Base-by-base conservation (phyloP, 306 rosid species). In the Prinsepia uniflora region DNA sequence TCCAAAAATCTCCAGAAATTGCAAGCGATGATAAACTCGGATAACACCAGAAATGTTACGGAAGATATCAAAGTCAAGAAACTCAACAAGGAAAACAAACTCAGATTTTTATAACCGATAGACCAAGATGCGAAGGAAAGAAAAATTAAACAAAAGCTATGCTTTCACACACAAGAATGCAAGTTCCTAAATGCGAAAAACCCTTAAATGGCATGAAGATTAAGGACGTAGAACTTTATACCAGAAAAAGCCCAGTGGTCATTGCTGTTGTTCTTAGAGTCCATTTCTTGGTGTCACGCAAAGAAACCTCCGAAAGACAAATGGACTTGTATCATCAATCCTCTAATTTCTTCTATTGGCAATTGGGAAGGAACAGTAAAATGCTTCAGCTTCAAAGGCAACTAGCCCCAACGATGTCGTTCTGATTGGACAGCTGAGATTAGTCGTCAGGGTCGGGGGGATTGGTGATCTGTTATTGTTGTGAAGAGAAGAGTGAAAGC, bases 221-320 rank as follows among this genome's bases (percentile, higher is more conserved):
- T 44, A 7, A 34, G 44, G 34, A 46, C 13, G 11, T n/a, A 48
- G 39, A 43, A 17, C 34, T 15, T 18, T 58, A 20, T 68, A 82
- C 97, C 86, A 91, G 91, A 76, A 89, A 45, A 91, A 72, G 86
- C 78, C 97, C 97, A 89, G 80, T 78, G 93, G 78, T 87, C 84
- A n/a, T 61, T 64, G 39, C 63, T 79, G 61, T 72, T 75, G 72
- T 72, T 70, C 53, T 30, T 30, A 76, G 68, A 56, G 54, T 36
- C 73, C 43, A 62, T 62, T 50, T 64, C 77, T 44, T 55, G 40
- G 36, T 5, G 34, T 40, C 20, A 42, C 48, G 36, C 39, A 61
- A 68, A 56, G 47, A 69, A 70, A 15, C 10, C 41, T 50, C 12
- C 46, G 34, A 68, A 50, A 40, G 50, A 19, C 43, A 19, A 58